Conservation (phyloP, 1,284 basidiomycete species). For the Inonotus obliquus region DNA sequence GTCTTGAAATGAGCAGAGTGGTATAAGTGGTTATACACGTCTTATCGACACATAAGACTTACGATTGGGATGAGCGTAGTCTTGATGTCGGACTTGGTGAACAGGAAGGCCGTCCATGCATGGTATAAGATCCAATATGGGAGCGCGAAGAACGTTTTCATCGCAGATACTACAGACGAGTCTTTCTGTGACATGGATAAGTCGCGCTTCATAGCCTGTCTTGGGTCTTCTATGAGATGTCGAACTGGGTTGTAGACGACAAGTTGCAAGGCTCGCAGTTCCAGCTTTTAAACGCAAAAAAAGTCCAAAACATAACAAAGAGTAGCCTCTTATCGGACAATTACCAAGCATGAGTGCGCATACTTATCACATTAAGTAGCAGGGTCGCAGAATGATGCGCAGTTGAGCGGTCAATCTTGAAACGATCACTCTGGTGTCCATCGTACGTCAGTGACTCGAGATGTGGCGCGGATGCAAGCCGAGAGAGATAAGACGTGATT, state of each 20-base stretch:
- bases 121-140: constrained; percentile 8
- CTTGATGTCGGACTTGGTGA: constrained; percentile 36
- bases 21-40: neutral
- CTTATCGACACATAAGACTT: constrained; percentile 15
- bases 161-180: constrained; percentile 4
- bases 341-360: neutral
- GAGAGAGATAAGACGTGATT: too few species aligned
- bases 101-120: constrained; percentile 25
- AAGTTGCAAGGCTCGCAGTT: neutral
- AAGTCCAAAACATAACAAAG: neutral
- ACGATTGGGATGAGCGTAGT: constrained; percentile 36
- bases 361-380: neutral
- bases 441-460: neutral
- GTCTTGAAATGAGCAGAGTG: neutral
- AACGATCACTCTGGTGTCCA: neutral
- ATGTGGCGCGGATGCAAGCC: neutral
- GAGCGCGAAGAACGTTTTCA: constrained; percentile 14
- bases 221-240: neutral
- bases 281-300: neutral
- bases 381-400: neutral
- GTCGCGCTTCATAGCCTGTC: neutral
- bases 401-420: neutral
- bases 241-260: neutral
- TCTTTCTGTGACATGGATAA: constrained; percentile 11
- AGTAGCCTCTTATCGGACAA: neutral